These are phyloP conservation scores for Pelargonium myrrhifolium DNA, from an alignment of 441 rosid species.

Conservation along the genomic window DNA sequence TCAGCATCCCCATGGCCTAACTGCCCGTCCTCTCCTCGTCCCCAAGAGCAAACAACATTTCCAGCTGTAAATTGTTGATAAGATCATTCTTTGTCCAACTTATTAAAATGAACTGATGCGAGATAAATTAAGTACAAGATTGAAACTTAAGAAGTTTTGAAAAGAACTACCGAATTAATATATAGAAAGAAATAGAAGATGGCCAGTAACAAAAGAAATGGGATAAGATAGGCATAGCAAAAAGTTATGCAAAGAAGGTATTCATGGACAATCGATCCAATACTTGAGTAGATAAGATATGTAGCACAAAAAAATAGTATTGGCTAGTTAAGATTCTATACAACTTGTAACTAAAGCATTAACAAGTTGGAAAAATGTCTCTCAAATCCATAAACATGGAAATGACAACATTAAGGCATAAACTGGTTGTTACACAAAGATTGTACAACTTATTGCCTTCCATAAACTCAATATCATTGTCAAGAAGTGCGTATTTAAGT, in stretches of 20 bases:
- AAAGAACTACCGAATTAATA: background rate
- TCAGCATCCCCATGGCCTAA: conserved; percentile 94
- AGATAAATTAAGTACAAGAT: background rate
- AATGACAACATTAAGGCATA: background rate
- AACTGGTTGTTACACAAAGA: background rate
- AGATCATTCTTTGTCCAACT: conserved; percentile 5
- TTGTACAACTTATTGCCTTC: background rate
- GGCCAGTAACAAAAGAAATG: background rate
- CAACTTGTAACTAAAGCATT: background rate
- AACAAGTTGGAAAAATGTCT: background rate
- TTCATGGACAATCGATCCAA: too few relatives aligned
- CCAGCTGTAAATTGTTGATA: conserved; percentile 52
- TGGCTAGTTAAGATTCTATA: background rate
- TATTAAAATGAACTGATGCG: background rate
- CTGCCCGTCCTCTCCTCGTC: conserved; percentile 98
- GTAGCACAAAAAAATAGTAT: background rate
- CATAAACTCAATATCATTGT: background rate
- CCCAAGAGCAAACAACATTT: conserved; percentile 86
- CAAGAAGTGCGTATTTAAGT: background rate
- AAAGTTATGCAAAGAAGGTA: too few relatives aligned
- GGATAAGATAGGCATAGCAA: background rate
- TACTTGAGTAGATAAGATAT: too few relatives aligned
- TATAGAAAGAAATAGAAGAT: background rate
- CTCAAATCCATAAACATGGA: background rate
- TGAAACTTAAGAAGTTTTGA: background rate